phyloP scores from a whole-genome alignment of 805 yeast species.

The Cyberlindnera japonica region DNA sequence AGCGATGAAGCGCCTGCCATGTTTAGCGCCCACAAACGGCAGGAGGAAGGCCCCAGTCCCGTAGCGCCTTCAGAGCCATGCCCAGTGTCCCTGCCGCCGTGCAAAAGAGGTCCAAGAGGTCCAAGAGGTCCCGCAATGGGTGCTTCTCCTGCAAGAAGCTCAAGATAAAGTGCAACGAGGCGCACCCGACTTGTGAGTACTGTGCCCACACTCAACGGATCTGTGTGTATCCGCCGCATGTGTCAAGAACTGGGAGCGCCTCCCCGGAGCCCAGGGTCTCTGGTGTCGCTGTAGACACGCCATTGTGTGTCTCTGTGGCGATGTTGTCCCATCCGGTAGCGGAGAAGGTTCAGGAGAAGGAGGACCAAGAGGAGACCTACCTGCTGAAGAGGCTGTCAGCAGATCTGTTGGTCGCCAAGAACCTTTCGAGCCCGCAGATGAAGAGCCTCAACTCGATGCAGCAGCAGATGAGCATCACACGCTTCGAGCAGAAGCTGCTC shows the following conservation, averaged over 20 bases:
- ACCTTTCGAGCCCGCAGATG: conserved; percentile 1
- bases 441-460: conserved; percentile 20
- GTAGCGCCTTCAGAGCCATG: no score
- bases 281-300: no score
- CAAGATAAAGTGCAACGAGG: conserved; percentile 89
- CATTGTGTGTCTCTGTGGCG: no score
- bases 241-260: background rate
- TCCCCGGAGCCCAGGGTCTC: background rate
- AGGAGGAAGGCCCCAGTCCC: no score
- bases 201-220: conserved; percentile 72
- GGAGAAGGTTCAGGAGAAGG: no score
- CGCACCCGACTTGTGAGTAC: conserved; percentile 71
- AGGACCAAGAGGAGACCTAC: no score
- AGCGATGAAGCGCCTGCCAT: no score
- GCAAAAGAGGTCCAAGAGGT: no score
- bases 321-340: no score
- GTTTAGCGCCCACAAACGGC: no score
- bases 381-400: conserved; percentile 2
- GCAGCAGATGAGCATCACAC: conserved; percentile 14
- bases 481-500: conserved; percentile 21
- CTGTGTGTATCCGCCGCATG: conserved; percentile 54
- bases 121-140: conserved; percentile 66
- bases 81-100: no score
- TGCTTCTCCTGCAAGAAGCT: conserved; percentile 85
- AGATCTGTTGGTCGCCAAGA: conserved; percentile 1